Evolutionary conservation across 2,329 filamentous ascomycete species (phyloP).

Genomic region (Neoascochyta sp.): DNA sequence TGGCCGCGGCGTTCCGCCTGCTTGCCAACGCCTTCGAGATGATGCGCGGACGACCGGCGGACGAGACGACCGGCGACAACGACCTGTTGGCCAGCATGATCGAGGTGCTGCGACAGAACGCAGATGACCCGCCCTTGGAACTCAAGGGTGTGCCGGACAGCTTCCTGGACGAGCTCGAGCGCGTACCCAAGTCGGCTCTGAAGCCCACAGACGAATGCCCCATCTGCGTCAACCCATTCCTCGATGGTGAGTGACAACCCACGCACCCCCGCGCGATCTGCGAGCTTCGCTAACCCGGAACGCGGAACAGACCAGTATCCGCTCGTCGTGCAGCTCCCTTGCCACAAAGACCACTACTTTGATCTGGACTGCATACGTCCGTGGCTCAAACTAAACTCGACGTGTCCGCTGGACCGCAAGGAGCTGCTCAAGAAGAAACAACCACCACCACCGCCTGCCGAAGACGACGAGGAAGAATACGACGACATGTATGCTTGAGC

Average conservation of each 20-base stretch:
- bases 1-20: slow-evolving; percentile 57
- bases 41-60: slow-evolving; percentile 48
- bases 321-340: slow-evolving; percentile 61
- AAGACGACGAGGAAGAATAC: slow-evolving; percentile 52
- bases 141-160: slow-evolving; percentile 60
- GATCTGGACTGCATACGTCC: slow-evolving; percentile 63
- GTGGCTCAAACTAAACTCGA: slow-evolving; percentile 62
- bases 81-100: slow-evolving; percentile 55
- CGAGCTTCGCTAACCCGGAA: slow-evolving; percentile 15
- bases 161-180: slow-evolving; percentile 58
- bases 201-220: slow-evolving; percentile 54
- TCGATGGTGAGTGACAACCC: slow-evolving; percentile 48
- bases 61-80: slow-evolving; percentile 23
- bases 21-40: slow-evolving; percentile 59
- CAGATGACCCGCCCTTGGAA: slow-evolving; percentile 57
- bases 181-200: slow-evolving; percentile 55
- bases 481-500: slow-evolving; percentile 50
- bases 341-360: slow-evolving; percentile 59
- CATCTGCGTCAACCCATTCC: slow-evolving; percentile 58
- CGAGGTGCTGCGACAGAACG: slow-evolving; percentile 51
- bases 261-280: not conserved
- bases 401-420: slow-evolving; percentile 60
- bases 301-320: slow-evolving; percentile 51
- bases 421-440: slow-evolving; percentile 55
- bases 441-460: slow-evolving; percentile 42